Evolutionary conservation across 2,329 filamentous ascomycete genomes (phyloP), one percentile per base, ranked within the genome.

Genomic region (Cercospora canescens): DNA sequence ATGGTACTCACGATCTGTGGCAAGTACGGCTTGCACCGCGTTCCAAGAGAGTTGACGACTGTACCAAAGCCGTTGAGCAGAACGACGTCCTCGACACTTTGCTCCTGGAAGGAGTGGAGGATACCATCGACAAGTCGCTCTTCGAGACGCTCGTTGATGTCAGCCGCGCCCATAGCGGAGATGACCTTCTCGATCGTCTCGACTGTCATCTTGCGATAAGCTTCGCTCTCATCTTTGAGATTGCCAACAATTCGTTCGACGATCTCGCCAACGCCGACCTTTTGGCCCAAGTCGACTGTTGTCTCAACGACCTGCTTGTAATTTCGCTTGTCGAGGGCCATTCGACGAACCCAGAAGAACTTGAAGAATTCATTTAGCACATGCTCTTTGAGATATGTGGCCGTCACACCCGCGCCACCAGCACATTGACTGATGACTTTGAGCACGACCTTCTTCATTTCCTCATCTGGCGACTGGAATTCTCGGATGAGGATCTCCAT

Each of bases 381-480:
- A 69, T 96, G 91, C 76, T 98, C 94, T 79, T 97, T 98, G 45
- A 99, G 86, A 76, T 98, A 99, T 41, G 89, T 91, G 37, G 94
- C 91, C 35, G 95, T 98, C 30, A 99, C 95, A 81, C 95, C 95
- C 76, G 96, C 91, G 2, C 94, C 98, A 72, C 91, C 91, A 7
- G 95, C 92, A 76, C 95, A 98, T 76, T 99, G 95, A 18, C 94
- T 97, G 16, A 99, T 89, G 30, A 99, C 95, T 81, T 98, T 98
- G 65, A 99, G 83, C 7, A 99, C 95, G 1, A 99, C 95, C 83
- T 99, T 99, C 82, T 98, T 99, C 95, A 99, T 99, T 80, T 99
- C 95, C 79, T 99, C 95, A 71, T 99, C 95, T 0, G 95, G 95
- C 0, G 94, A 97, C 6, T 93, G 91, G 76, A 99, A 99, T 77